phyloP scores from a whole-genome alignment of 2,329 filamentous ascomycete genomes.

The Trichoderma sp. region DNA sequence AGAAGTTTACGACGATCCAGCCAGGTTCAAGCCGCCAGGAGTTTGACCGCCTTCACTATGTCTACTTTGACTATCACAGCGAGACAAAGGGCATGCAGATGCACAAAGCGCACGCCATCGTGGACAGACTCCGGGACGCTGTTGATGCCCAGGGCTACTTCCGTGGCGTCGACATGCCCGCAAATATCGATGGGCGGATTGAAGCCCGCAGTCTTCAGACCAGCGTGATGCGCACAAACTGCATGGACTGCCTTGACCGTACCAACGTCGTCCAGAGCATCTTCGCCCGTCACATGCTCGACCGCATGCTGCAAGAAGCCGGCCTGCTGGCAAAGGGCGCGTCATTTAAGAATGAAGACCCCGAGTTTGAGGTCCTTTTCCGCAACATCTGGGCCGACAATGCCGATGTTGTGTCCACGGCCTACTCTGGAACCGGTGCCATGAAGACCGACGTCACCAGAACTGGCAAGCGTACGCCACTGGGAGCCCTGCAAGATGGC shows the following conservation, averaged over 20 bases:
- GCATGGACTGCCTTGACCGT: constrained; percentile 97
- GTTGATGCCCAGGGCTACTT: constrained; percentile 85
- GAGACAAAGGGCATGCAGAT: constrained; percentile 95
- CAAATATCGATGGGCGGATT: constrained; percentile 63
- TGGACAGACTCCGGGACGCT: constrained; percentile 76
- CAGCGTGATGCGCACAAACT: constrained; percentile 93
- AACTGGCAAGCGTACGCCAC: constrained; percentile 83
- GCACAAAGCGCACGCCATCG: constrained; percentile 82
- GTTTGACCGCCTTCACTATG: constrained; percentile 85
- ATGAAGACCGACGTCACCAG: constrained; percentile 98
- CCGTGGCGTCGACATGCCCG: constrained; percentile 82
- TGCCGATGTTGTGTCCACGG: constrained; percentile 86
- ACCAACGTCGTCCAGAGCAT: constrained; percentile 98
- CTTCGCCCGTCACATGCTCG: constrained; percentile 84
- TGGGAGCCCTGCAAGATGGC: constrained; percentile 79
- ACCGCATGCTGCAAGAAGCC: constrained; percentile 81
- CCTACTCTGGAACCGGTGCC: constrained; percentile 93
- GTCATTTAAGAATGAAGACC: constrained; percentile 71
- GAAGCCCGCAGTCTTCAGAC: constrained; percentile 80
- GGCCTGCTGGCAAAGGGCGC: constrained; percentile 75
- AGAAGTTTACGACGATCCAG: constrained; percentile 81
- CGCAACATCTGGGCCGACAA: constrained; percentile 99
- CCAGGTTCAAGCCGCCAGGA: constrained; percentile 54
- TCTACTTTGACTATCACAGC: constrained; percentile 98
- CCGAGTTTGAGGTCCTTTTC: constrained; percentile 83